These are phyloP conservation scores for Scheffersomyces insectosa DNA, from an alignment of 1,139 yeast species.

Conservation along the genomic window DNA sequence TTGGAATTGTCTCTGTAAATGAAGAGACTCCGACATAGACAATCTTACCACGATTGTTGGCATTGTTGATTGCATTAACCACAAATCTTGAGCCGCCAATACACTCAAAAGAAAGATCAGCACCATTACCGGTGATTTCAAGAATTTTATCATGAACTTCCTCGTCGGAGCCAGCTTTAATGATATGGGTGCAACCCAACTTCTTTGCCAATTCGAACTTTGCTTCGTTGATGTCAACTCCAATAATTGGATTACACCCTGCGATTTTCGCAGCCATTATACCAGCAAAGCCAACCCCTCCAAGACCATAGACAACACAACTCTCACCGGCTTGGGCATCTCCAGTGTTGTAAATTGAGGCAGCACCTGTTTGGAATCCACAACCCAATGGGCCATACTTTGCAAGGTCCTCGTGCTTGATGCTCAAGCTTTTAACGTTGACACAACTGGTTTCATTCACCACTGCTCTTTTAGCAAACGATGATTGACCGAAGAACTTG, in stretches of 20 bases:
- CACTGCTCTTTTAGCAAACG: constrained; percentile 1
- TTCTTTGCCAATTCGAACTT: constrained; percentile 39
- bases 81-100: constrained; percentile 7
- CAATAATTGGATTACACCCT: constrained; percentile 36
- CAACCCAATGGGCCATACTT: constrained; percentile 7
- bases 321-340: constrained; percentile 6
- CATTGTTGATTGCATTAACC: constrained; percentile 5
- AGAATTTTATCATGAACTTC: constrained; percentile 26
- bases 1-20: constrained; percentile 1
- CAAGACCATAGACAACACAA: constrained; percentile 30
- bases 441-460: constrained; percentile 1
- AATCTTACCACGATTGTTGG: constrained; percentile 4
- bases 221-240: constrained; percentile 44
- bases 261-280: constrained; percentile 19
- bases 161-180: constrained; percentile 12
- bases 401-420: constrained; percentile 1
- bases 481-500: constrained; percentile 7
- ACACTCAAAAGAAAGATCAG: constrained; percentile 7
- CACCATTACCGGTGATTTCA: constrained; percentile 16
- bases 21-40: constrained; percentile 6
- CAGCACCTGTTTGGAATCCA: constrained; percentile 9
- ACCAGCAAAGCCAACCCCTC: constrained; percentile 47
- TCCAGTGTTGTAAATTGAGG: constrained; percentile 6
- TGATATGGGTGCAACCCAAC: constrained; percentile 41
- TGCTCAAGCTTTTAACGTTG: constrained; percentile 1